Base-by-base conservation (phyloP, 257 asterid genomes). In the Jasminum sambac region DNA sequence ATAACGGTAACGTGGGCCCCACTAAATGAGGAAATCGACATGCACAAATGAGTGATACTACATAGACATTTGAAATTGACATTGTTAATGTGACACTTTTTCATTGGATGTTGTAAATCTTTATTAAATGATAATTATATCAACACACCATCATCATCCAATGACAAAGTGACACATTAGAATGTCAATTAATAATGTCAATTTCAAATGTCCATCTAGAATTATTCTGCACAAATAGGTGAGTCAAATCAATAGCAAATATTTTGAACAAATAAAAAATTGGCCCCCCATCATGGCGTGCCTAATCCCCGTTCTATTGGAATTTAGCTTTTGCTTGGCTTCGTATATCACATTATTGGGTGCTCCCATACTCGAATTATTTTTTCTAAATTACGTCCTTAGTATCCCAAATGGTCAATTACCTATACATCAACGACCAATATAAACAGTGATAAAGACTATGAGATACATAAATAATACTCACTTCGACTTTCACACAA, bases 221-320 rank as follows among this genome's bases (percentile, higher is more conserved):
- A n/a, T n/a, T n/a, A n/a, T n/a, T n/a, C n/a, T 24, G 46, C 68
- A 63, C 17, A 63, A 11, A 55, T 8, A 40, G 16, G 19, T 38
- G n/a, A 5, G 63, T 46, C 67, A 40, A 24, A 58, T 74, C 43
- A 67, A 55, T 43, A 8, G 38, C n/a, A 1, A 59, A 58, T 4
- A 7, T 39, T 42, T 19, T 16, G 14, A 42, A 2, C 43, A 37
- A 23, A 19, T 6, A 10, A 48, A 64, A 69, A 8, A 0, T 25
- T 72, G 80, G 44, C 67, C 69, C 75, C 59, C 4, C 36, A 4
- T 30, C 52, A 58, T 8, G 8, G 4, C 41, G 66, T 58, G 71
- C 78, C 77, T 74, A 67, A 70, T 46, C 73, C 73, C 67, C 36
- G 36, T 26, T 62, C n/a, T 63, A 43, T 77, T 77, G 82, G 80